A percentile compares a stretch with the other conserved stretches of the same genome.
Conservation (phyloP, 345 rosid species). For the Cardamine occulta region DNA sequence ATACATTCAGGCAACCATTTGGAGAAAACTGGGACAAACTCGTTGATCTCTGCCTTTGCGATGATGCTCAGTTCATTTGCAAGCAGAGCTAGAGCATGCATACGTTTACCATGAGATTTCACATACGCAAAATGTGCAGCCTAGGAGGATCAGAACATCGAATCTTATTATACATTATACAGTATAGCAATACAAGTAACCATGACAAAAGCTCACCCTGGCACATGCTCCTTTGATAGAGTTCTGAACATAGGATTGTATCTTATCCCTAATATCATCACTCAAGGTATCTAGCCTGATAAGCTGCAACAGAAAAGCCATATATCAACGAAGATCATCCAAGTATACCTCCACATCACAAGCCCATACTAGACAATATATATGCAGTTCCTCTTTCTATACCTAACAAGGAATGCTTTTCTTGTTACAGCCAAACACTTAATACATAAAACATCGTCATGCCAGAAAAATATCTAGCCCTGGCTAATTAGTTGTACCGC, state of each 20-base stretch:
- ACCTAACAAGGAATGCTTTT: conserved; percentile 21
- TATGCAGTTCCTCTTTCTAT: conserved; percentile 9
- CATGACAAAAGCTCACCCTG: conserved; percentile 58
- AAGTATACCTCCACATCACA: conserved; percentile 22
- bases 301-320: conserved; percentile 52
- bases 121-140: conserved; percentile 57
- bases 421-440: conserved; percentile 13
- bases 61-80: conserved; percentile 76
- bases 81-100: conserved; percentile 77
- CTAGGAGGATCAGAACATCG: conserved; percentile 47
- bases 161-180: conserved; percentile 7
- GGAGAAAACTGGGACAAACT: conserved; percentile 66
- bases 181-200: conserved; percentile 21
- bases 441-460: conserved; percentile 11
- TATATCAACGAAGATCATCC: conserved; percentile 33
- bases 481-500: conserved; percentile 20
- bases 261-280: conserved; percentile 51
- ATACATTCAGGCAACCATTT: conserved; percentile 72
- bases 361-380: conserved; percentile 15
- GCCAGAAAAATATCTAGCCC: conserved; percentile 14
- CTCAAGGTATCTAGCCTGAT: conserved; percentile 49
- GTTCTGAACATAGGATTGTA: conserved; percentile 65
- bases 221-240: conserved; percentile 71
- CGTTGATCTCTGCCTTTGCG: conserved; percentile 72
- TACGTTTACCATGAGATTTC: conserved; percentile 60